Evolutionary conservation across 768 basidiomycete genomes (phyloP), one percentile per base, ranked within the genome.

Genomic region (Plicaturopsis crispa): DNA sequence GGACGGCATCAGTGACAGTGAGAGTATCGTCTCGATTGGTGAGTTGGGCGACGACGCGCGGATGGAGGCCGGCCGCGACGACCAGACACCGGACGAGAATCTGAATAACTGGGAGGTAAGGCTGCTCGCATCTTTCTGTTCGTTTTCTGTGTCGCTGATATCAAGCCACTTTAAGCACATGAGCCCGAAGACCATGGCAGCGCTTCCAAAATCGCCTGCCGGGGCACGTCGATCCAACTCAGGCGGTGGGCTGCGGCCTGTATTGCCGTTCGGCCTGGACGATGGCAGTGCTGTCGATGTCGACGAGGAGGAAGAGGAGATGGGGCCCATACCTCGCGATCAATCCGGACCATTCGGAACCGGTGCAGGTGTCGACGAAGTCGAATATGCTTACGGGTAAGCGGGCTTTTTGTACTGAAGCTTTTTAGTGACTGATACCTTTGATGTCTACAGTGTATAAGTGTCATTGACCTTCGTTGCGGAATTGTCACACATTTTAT

Each of bases 91-190:
- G 18, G 81, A 90, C 54, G 84, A 87, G 61, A 92, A 92, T 51
- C 59, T 84, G 47, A 97, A 93, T 52, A 89, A 92, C 48, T 97
- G 93, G 93, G 93, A 93, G 84, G 92, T 91, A 47, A 56, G 80
- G 7, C 16, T 36, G 13, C 31, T 38, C 40, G 39, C 23, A 38
- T 28, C 38, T 26, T 24, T 26, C 38, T 43, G 6, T 26, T 41
- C 45, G 23, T 19, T n/a, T 43, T 16, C 36, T 34, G n/a, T n/a
- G n/a, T n/a, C n/a, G n/a, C n/a, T n/a, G n/a, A n/a, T n/a, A n/a
- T n/a, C n/a, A n/a, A n/a, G n/a, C n/a, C n/a, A n/a, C 20, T 28
- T 45, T 14, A 46, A 92, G 92, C 92, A 94, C 53, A 86, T 97
- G 84, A 94, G 93, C 47, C 90, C 91, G 3, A 87, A 89, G 61